Percentiles rank a stretch among this genome's conserved stretches.
phyloP scores from a whole-genome alignment of 2,329 filamentous ascomycete genomes.

The Arthrobotrys megalospora region DNA sequence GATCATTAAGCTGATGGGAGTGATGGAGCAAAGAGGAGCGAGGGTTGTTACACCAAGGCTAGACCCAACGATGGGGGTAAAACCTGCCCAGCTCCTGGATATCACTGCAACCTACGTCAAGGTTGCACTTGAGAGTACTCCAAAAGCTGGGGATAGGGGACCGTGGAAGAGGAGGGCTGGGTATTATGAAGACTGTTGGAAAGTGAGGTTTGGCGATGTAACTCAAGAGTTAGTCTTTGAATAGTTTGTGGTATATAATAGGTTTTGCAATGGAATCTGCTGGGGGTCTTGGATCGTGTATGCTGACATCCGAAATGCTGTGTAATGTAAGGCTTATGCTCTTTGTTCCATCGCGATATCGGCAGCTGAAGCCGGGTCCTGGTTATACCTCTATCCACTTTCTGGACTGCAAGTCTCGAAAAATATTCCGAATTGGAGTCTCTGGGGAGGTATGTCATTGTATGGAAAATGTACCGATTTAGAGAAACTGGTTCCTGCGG shows the following conservation, averaged over 20 bases:
- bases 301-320: not conserved
- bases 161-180: slow-evolving; percentile 38
- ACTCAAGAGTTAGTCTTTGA: slow-evolving; percentile 38
- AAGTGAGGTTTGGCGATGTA: slow-evolving; percentile 41
- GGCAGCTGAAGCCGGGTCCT: no score
- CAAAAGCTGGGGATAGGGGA: slow-evolving; percentile 66
- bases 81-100: slow-evolving; percentile 68
- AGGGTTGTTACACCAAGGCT: slow-evolving; percentile 70
- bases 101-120: slow-evolving; percentile 72
- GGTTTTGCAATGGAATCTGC: not conserved
- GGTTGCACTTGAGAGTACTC: slow-evolving; percentile 68
- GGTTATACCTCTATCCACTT: no score
- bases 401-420: no score
- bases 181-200: slow-evolving; percentile 45
- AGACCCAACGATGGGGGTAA: slow-evolving; percentile 67
- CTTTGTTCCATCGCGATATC: no score
- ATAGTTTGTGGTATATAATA: not conserved
- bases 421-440: no score
- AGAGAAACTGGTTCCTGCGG: no score
- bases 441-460: no score
- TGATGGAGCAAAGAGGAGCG: slow-evolving; percentile 70
- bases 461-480: no score
- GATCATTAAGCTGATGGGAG: slow-evolving; percentile 71
- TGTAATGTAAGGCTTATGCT: not conserved
- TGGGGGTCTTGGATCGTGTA: not conserved